Evolutionary conservation across 78 protist species (phyloP), one percentile per base, ranked within the genome.

Genomic region (Trichosphaerium sp.): DNA sequence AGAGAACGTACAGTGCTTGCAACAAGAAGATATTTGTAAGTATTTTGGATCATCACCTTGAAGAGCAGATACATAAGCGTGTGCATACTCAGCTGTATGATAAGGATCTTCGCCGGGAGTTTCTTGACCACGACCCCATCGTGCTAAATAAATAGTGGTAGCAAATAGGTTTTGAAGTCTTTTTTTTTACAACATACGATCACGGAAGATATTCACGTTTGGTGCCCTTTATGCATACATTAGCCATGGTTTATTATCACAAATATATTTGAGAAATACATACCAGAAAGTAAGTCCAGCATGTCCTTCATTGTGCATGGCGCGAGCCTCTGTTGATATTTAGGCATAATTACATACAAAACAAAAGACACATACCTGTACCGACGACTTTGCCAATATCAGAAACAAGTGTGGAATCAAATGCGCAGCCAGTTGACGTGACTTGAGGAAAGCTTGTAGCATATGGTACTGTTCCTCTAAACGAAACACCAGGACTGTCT

Each of bases 91-190:
- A 15, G 61, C 4, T 10, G 42, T 70, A 25, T 65, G 28, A 31
- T n/a, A 4, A 25, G 85, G 85, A 31, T 78, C 82, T 3, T 82
- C 88, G 6, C 79, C 69, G 42, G 77, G 74, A 15, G 72, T 37
- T 56, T 80, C 86, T 23, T 57, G 58, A 12, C 74, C 74, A 14
- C 87, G 60, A 6, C 87, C 87, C 87, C 87, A 82, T 7, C 87
- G 69, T 4, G 81, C 79, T 31, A 3, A 3, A 2, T 34, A 14
- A 14, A 28, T 28, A n/a, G 21, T n/a, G 21, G 21, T 47, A 47
- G 51, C 21, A 47, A 47, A 47, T 47, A 47, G 51, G 21, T n/a
- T 65, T 15, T 51, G 56, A 15, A 26, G 57, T 4, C 38, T 10
- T 32, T 76, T 74, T 2, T 78, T 37, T 8, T 78, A 77, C 85